Percentiles rank a stretch among this genome's conserved stretches.
Evolutionary conservation across 1,284 basidiomycete genomes (phyloP).

Genomic region (Agaricales sp.): DNA sequence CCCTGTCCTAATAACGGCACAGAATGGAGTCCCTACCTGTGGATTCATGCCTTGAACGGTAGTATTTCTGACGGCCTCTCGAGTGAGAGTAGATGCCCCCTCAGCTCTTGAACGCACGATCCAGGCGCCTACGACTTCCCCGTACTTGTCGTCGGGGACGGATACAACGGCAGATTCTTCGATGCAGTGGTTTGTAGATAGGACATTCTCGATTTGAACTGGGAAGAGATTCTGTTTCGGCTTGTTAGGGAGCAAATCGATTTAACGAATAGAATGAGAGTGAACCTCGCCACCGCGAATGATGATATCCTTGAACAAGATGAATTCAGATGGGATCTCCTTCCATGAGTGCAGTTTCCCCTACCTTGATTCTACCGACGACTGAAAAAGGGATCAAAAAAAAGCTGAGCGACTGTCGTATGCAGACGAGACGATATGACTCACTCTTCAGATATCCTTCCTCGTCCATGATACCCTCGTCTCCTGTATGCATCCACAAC

Average conservation of each 20-base stretch:
- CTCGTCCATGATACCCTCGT: conserved; percentile 74
- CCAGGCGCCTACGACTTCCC: conserved; percentile 76
- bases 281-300: conserved; percentile 77
- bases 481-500: conserved; percentile 81
- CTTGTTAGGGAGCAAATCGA: not conserved
- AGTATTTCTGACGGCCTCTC: conserved; percentile 38
- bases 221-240: conserved; percentile 65
- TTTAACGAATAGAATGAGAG: not conserved
- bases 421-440: conserved; percentile 12
- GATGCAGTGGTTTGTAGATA: conserved; percentile 53
- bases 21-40: conserved; percentile 36
- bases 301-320: conserved; percentile 56
- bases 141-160: conserved; percentile 61
- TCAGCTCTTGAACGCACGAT: conserved; percentile 35
- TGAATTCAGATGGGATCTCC: not conserved
- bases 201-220: conserved; percentile 73
- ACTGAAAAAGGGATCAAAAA: conserved; percentile 42
- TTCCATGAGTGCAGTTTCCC: conserved; percentile 6
- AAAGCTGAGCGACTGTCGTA: conserved; percentile 7
- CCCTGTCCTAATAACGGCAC: not conserved
- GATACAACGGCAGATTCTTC: conserved; percentile 68
- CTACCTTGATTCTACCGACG: conserved; percentile 66
- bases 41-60: conserved; percentile 62
- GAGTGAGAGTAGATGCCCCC: conserved; percentile 28
- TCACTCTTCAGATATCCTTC: conserved; percentile 71